Conservation (phyloP, 805 yeast genomes). For the Candida vartiovaarae region DNA sequence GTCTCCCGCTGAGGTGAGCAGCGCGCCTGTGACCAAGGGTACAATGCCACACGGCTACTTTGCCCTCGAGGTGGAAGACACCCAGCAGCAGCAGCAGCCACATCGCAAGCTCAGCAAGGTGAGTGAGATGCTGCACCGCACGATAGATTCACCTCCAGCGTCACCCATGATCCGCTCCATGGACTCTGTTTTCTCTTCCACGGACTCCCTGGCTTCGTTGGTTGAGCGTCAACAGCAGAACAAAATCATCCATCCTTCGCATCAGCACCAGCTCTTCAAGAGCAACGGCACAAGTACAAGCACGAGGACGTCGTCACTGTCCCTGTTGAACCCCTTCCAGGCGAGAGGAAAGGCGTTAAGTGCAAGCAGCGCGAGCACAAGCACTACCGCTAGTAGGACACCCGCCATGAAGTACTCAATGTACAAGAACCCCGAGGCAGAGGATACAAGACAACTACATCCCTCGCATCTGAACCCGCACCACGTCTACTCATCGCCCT, state of each 20-base stretch:
- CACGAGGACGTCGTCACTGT: conserved; percentile 10
- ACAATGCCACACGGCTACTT: no score
- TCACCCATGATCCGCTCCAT: conserved; percentile 7
- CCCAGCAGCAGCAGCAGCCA: no score
- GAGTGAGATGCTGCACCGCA: conserved; percentile 13
- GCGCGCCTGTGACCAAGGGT: no score
- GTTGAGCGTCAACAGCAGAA: conserved; percentile 33
- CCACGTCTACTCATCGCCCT: conserved; percentile 23
- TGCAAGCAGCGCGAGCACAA: neutral
- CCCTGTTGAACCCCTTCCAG: conserved; percentile 13
- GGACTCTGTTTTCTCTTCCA: conserved; percentile 25
- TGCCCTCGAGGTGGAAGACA: no score
- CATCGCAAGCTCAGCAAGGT: conserved; percentile 14
- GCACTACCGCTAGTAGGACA: neutral
- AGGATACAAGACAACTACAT: conserved; percentile 14
- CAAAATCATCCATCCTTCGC: conserved; percentile 36
- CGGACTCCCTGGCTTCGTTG: conserved; percentile 31
- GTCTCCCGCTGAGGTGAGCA: no score
- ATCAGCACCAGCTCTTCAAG: conserved; percentile 28
- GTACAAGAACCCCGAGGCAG: neutral
- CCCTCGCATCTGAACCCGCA: conserved; percentile 21
- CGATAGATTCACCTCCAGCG: conserved; percentile 14
- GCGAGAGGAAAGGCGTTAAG: conserved; percentile 2
- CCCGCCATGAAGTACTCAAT: neutral
- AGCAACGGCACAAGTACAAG: neutral